Evolutionary conservation across 2,329 filamentous ascomycete species (phyloP).

Genomic region (Chaetomium olivaceum): DNA sequence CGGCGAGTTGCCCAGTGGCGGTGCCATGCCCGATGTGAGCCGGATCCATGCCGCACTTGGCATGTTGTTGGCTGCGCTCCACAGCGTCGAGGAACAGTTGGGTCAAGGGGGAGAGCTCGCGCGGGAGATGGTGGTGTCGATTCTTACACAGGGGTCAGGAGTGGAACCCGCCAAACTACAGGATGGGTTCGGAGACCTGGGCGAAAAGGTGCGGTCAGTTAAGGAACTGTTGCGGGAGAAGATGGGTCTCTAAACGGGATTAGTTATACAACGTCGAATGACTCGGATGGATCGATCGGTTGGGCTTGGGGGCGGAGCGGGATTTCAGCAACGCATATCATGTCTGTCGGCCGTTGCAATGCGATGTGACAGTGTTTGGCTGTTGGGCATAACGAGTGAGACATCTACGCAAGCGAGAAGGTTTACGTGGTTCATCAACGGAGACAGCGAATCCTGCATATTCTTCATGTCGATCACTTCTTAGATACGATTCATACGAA

Average conservation of each 20-base stretch:
- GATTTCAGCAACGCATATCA: neutral
- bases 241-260: neutral
- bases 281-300: neutral
- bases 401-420: neutral
- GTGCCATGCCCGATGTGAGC: neutral
- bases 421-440: neutral
- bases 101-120: neutral
- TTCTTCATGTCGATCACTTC: neutral
- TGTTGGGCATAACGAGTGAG: neutral
- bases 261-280: neutral
- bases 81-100: neutral
- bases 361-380: neutral
- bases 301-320: neutral
- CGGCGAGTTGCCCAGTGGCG: neutral
- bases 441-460: neutral
- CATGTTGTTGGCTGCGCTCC: neutral
- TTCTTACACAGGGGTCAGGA: neutral
- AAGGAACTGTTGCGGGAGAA: constrained; percentile 3
- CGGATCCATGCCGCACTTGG: neutral
- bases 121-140: neutral
- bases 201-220: neutral
- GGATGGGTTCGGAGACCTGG: neutral
- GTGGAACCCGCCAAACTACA: neutral
- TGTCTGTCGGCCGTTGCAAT: neutral
- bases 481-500: neutral